Evolutionary conservation across 179 eudicot species (phyloP).

Genomic region (Pouteria campechiana): DNA sequence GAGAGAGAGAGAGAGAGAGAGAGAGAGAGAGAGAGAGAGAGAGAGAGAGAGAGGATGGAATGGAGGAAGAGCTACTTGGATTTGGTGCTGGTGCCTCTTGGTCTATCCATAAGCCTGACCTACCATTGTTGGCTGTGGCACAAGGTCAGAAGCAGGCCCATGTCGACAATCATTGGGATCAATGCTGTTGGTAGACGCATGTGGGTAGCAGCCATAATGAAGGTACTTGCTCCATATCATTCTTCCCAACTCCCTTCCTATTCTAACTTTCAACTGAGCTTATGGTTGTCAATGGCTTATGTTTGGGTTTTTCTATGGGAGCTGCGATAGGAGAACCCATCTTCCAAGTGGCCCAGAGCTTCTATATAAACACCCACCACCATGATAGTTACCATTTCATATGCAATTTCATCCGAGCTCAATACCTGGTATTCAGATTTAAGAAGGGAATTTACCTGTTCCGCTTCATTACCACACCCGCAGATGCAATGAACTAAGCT

Average conservation of each 20-base stretch:
- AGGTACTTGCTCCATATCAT: constrained; percentile 24
- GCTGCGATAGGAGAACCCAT: too few relatives aligned
- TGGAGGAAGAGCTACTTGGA: constrained; percentile 76
- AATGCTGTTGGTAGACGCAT: constrained; percentile 60
- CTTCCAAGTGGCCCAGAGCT: too few relatives aligned
- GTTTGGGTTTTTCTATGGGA: too few relatives aligned
- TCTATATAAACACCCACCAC: too few relatives aligned
- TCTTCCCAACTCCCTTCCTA: neutral
- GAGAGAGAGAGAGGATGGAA: constrained; percentile 45
- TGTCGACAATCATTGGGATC: constrained; percentile 64
- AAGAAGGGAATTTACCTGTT: too few relatives aligned
- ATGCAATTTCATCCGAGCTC: too few relatives aligned
- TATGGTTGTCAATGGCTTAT: too few relatives aligned
- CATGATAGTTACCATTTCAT: too few relatives aligned
- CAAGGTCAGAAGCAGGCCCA: constrained; percentile 51
- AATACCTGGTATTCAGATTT: too few relatives aligned
- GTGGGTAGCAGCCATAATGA: constrained; percentile 73
- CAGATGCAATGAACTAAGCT: too few relatives aligned
- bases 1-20: neutral
- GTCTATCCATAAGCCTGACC: constrained; percentile 18
- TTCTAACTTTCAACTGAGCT: too few relatives aligned
- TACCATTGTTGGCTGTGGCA: constrained; percentile 82
- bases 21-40: neutral
- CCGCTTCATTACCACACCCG: too few relatives aligned
- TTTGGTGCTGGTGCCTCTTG: constrained; percentile 59